Conservation (phyloP, 176 grass and related monocot genomes). For the Saccharum spontaneum region DNA sequence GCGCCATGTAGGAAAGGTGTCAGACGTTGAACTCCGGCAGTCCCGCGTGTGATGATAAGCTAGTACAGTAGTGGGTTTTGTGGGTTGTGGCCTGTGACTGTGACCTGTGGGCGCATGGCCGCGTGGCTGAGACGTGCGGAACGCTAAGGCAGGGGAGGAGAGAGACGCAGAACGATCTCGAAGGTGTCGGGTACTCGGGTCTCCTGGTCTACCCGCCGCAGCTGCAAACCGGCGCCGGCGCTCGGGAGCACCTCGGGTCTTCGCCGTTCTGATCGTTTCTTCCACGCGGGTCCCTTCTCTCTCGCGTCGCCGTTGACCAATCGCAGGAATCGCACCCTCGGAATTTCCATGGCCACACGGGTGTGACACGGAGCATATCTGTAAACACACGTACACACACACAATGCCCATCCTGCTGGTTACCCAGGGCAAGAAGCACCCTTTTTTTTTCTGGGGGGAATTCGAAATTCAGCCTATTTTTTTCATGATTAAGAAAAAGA, state of each 20-base stretch:
- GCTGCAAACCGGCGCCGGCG: not conserved
- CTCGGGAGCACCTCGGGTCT: not conserved
- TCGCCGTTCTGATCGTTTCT: not conserved
- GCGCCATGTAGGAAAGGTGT: slow-evolving; percentile 24
- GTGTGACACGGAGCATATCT: not conserved
- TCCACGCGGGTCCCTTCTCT: not conserved
- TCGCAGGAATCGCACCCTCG: not conserved
- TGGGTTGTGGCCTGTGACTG: too few species aligned
- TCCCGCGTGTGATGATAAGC: slow-evolving; percentile 15
- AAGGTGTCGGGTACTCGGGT: not conserved
- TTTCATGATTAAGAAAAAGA: not conserved
- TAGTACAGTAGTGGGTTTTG: not conserved
- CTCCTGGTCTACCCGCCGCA: too few species aligned
- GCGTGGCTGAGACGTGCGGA: not conserved
- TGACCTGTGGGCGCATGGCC: too few species aligned
- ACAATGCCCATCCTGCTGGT: too few species aligned
- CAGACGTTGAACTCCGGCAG: slow-evolving; percentile 6
- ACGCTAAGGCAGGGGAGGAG: not conserved
- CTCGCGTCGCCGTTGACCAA: not conserved
- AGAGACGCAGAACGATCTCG: not conserved
- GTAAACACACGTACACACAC: too few species aligned
- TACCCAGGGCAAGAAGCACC: too few species aligned
- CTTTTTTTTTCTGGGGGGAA: not conserved
- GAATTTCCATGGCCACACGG: not conserved
- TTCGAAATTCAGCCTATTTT: not conserved